Evolutionary conservation across 192 early-diverging fungal species (phyloP).

Genomic region (Dimargaris cristalligena): DNA sequence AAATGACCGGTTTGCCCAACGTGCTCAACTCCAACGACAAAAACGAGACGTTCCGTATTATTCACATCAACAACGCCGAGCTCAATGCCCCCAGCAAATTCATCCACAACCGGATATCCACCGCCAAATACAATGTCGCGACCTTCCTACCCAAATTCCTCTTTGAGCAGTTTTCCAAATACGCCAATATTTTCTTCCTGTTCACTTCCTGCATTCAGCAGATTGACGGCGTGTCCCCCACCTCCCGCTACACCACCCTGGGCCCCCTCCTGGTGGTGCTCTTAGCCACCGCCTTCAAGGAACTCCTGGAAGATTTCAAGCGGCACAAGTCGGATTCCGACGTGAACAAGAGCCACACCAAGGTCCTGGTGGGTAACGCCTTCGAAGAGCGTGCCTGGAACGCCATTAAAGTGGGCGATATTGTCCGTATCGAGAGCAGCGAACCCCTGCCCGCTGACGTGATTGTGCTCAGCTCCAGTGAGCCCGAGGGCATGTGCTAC

Average conservation of each 20-base stretch:
- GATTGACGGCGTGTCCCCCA: slow-evolving; percentile 87
- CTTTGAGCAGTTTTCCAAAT: slow-evolving; percentile 94
- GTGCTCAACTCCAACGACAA: not conserved
- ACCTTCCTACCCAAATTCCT: slow-evolving; percentile 93
- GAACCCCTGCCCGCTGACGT: slow-evolving; percentile 88
- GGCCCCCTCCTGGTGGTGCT: slow-evolving; percentile 71
- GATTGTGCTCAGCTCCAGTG: slow-evolving; percentile 73
- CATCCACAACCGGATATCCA: slow-evolving; percentile 83
- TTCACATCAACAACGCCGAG: slow-evolving; percentile 74
- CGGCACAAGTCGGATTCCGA: slow-evolving; percentile 58
- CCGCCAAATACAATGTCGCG: slow-evolving; percentile 87
- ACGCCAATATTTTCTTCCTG: slow-evolving; percentile 98
- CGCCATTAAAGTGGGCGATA: slow-evolving; percentile 74
- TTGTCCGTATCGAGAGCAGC: slow-evolving; percentile 73
- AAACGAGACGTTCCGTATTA: slow-evolving; percentile 40
- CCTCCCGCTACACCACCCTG: slow-evolving; percentile 73
- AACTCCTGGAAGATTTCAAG: slow-evolving; percentile 82
- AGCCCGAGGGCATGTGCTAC: slow-evolving; percentile 92
- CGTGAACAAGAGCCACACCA: slow-evolving; percentile 46
- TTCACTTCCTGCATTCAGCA: slow-evolving; percentile 96
- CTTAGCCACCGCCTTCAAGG: slow-evolving; percentile 80
- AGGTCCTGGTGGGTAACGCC: slow-evolving; percentile 33
- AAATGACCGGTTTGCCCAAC: no score
- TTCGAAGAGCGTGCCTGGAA: slow-evolving; percentile 67
- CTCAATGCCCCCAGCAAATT: slow-evolving; percentile 67